Evolutionary conservation across 2,329 filamentous ascomycete species (phyloP), one percentile per base, ranked within the genome.

Genomic region (Hypoxylon sp.): DNA sequence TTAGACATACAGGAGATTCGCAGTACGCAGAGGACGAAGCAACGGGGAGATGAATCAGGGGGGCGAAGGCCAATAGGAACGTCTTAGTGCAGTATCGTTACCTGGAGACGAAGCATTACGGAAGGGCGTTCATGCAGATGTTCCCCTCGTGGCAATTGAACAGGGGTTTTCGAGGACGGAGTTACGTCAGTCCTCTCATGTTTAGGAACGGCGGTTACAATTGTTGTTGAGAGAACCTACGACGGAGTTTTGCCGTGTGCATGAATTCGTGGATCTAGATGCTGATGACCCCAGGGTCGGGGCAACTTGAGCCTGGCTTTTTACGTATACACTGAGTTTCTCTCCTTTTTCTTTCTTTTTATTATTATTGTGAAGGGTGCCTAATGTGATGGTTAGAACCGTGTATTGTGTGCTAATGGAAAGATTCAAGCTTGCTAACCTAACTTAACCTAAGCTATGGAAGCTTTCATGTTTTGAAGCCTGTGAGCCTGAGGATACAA

Each of bases 251-350:
- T 48, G 17, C 39, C 55, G 35, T 47, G 29, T 21, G 50, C 35
- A 61, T 62, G 54, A 54, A 62, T 42, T 65, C 57, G 35, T 62
- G 62, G 53, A 66, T 54, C 57, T 65, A 65, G 66, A 68, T 56
- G 35, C 53, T 48, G 17, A 65, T 47, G 48, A 62, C 57, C 57
- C 48, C 53, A 62, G 56, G 64, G 61, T 62, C 65, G 35, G 53
- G 53, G 47, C 37, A 56, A 68, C 56, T 51, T 51, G 24, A 59
- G 54, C 58, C 32, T 60, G 10, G 10, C 39, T 44, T 31, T 65
- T 60, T 59, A 51, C 50, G 48, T 59, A 58, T 60, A 51, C 48
- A 54, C 35, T 24, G 48, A 65, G 51, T 62, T 64, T 37, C 47
- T 64, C 29, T 39, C 52, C 52, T 55, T 50, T 39, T 52, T 27